phyloP scores from a whole-genome alignment of 2,329 filamentous ascomycete genomes.

The Apiospora saccharicola region DNA sequence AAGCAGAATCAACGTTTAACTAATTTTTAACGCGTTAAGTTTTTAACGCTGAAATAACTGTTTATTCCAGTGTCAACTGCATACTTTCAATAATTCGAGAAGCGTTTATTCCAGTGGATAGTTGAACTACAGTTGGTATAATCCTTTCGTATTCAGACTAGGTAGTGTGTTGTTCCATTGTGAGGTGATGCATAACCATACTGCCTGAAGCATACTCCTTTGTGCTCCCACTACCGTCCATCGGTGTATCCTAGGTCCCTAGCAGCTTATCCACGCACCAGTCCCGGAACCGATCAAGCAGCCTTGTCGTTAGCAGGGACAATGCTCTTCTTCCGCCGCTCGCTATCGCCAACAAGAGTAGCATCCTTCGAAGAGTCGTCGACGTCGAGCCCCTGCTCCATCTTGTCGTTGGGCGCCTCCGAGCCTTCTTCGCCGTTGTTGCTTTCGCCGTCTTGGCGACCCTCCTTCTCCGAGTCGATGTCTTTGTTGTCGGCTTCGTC shows the following conservation, averaged over 20 bases:
- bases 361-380: conserved; percentile 45
- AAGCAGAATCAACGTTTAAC: too few relatives aligned
- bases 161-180: neutral
- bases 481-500: conserved; percentile 34
- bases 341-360: conserved; percentile 39
- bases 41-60: too few relatives aligned
- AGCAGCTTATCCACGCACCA: conserved; percentile 20
- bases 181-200: conserved; percentile 11
- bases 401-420: conserved; percentile 31
- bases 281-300: conserved; percentile 22
- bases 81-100: too few relatives aligned
- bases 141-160: neutral
- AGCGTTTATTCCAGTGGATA: too few relatives aligned
- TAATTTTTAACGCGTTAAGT: too few relatives aligned
- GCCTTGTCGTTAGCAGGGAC: conserved; percentile 29
- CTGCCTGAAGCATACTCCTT: neutral
- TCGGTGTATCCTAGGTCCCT: neutral
- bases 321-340: conserved; percentile 43
- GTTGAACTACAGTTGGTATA: too few relatives aligned
- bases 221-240: neutral
- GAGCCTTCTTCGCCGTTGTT: conserved; percentile 32
- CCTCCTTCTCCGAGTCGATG: conserved; percentile 37
- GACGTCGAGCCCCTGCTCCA: conserved; percentile 45
- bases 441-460: conserved; percentile 26
- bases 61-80: too few relatives aligned